Evolutionary conservation across 2,329 filamentous ascomycete genomes (phyloP).

Genomic region (Phialocephala sp.): DNA sequence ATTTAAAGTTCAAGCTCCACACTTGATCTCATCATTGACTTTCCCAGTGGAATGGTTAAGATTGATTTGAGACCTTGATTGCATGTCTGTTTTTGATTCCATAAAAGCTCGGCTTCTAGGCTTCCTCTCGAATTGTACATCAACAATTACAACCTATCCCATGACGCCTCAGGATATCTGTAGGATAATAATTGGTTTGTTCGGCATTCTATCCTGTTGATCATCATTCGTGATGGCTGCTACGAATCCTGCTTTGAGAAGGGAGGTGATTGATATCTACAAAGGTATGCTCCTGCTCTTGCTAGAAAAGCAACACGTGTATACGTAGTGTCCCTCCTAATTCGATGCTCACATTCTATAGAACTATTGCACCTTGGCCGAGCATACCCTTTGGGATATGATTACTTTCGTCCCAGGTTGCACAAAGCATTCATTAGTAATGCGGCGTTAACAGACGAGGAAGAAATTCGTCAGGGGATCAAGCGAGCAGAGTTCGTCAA

Average conservation of each 20-base stretch:
- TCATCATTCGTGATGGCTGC: conserved; percentile 9
- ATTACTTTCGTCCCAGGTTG: conserved; percentile 80
- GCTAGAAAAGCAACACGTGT: too few species aligned
- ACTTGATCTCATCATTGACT: conserved; percentile 2
- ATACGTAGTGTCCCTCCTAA: not conserved
- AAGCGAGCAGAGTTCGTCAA: conserved; percentile 84
- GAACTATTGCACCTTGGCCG: conserved; percentile 84
- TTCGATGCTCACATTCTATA: conserved; percentile 45
- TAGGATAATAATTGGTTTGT: not conserved
- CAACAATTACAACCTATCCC: too few species aligned
- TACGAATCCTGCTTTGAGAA: conserved; percentile 58
- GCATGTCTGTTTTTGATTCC: not conserved
- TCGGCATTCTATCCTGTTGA: not conserved
- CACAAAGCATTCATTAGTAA: conserved; percentile 87
- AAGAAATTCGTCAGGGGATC: conserved; percentile 77
- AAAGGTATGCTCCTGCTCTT: conserved; percentile 67
- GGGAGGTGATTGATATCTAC: conserved; percentile 84
- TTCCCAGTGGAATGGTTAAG: not conserved
- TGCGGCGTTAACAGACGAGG: conserved; percentile 70
- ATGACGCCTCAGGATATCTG: not conserved
- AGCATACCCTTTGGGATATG: conserved; percentile 84
- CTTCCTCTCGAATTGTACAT: not conserved
- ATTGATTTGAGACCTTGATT: not conserved
- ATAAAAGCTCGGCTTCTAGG: not conserved
- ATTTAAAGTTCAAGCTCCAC: conserved; percentile 2